A percentile compares a stretch with the other conserved stretches of the same genome.
Conservation (phyloP, 768 basidiomycete genomes). For the Candolleomyces aberdarensis region DNA sequence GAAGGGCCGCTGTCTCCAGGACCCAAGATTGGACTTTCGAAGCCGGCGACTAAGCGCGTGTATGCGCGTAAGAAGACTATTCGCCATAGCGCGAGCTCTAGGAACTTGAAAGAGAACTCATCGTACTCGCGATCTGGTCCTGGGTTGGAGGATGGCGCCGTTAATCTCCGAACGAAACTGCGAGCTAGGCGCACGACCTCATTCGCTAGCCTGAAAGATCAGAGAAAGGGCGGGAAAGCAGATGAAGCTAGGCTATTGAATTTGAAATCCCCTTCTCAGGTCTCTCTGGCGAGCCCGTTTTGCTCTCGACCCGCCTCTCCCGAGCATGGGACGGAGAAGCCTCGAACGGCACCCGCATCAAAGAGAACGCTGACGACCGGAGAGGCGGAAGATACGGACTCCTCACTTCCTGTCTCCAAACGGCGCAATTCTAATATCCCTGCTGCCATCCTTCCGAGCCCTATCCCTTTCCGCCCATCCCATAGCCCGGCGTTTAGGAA, state of each 20-base stretch:
- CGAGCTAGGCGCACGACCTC: not conserved
- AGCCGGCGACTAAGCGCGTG: not conserved
- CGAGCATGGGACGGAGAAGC: not conserved
- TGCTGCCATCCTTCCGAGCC: not conserved
- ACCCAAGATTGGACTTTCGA: not conserved
- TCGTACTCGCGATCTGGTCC: not conserved
- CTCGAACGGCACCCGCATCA: not conserved
- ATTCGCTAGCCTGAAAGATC: slow-evolving; percentile 1
- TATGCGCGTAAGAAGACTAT: not conserved
- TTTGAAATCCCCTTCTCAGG: not conserved
- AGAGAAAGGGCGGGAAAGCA: not conserved
- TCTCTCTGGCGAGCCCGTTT: not conserved
- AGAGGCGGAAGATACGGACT: not conserved
- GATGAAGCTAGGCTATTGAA: not conserved
- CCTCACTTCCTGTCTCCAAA: not conserved
- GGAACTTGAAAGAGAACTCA: slow-evolving; percentile 1
- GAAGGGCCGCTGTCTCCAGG: not conserved
- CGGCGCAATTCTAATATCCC: not conserved
- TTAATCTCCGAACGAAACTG: not conserved
- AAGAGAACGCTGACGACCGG: not conserved
- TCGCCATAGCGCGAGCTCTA: not conserved
- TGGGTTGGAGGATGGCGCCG: not conserved
- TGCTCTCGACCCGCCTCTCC: not conserved
- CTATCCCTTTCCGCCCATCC: not conserved
- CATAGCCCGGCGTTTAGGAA: not conserved